Conservation (phyloP, 345 rosid species). For the sweet orange (Citrus sinensis) region DVS_A1.0 CM039167.1:25641001-25641500, state of each 20-base stretch:
- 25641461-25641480: conserved; percentile 69
- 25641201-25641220: not conserved
- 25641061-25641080: conserved; percentile 90
- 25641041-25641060: conserved; percentile 91
- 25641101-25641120: conserved; percentile 63
- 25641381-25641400: not conserved
- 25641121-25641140: conserved; percentile 52
- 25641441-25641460: conserved; percentile 63
- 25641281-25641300: no score
- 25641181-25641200: no score
- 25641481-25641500: conserved; percentile 89
- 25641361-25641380: no score
- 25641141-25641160: conserved; percentile 55
- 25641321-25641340: no score
- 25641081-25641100: conserved; percentile 88
- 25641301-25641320: no score
- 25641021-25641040: conserved; percentile 81
- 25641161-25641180: conserved; percentile 55
- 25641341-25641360: no score
- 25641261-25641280: no score
- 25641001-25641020: conserved; percentile 54
- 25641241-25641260: not conserved
- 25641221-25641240: no score
- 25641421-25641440: not conserved
- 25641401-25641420: not conserved